Evolutionary conservation across 805 yeast genomes (phyloP).

Genomic region (Metschnikowia shivogae): DNA sequence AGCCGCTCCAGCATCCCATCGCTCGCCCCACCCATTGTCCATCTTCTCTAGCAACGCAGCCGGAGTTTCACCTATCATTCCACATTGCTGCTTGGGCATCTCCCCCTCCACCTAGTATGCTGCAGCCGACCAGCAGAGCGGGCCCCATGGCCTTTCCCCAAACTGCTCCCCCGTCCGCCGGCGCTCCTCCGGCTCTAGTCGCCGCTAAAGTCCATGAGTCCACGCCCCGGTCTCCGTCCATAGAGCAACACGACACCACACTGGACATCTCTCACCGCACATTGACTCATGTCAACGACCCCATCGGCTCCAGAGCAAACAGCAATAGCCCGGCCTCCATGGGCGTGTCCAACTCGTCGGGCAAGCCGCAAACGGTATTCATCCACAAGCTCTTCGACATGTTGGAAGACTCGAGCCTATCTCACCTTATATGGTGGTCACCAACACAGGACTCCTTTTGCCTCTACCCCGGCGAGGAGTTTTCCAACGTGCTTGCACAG

Average conservation of each 20-base stretch:
- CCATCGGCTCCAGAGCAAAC: slow-evolving; percentile 4
- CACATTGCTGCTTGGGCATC: no score
- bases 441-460: slow-evolving; percentile 65
- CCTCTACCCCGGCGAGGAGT: slow-evolving; percentile 82
- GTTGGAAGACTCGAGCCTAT: slow-evolving; percentile 72
- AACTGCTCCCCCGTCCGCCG: background rate
- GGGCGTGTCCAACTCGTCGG: slow-evolving; percentile 8
- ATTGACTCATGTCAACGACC: slow-evolving; percentile 2
- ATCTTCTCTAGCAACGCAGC: no score
- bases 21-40: no score
- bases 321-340: slow-evolving; percentile 11
- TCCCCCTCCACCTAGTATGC: background rate
- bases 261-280: slow-evolving; percentile 4
- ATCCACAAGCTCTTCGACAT: slow-evolving; percentile 88
- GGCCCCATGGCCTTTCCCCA: slow-evolving; percentile 3
- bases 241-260: background rate
- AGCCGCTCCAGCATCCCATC: no score
- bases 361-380: slow-evolving; percentile 49
- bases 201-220: slow-evolving; percentile 1
- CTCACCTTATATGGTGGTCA: slow-evolving; percentile 86
- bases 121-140: slow-evolving; percentile 3
- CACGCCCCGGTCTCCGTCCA: slow-evolving; percentile 4
- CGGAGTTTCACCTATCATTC: no score
- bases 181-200: background rate
- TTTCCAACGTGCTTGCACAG: slow-evolving; percentile 62